Percentiles rank a stretch among this genome's conserved stretches.
phyloP scores from a whole-genome alignment of 306 rosid species.

The Hylodesmum podocarpum region DNA sequence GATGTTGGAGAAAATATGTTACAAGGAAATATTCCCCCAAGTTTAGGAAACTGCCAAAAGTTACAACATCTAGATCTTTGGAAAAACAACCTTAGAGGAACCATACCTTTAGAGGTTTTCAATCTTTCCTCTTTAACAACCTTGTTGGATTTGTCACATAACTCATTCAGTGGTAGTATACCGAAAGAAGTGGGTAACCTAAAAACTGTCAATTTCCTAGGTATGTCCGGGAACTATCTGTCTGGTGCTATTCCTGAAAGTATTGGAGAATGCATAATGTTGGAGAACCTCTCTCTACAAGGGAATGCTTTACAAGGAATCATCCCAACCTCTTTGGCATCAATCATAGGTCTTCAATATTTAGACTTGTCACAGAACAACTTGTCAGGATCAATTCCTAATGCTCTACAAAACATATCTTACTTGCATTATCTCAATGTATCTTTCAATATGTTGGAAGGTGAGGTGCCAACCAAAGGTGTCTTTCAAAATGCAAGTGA shows the following conservation, averaged over 20 bases:
- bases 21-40: slow-evolving; percentile 38
- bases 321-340: slow-evolving; percentile 34
- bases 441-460: slow-evolving; percentile 46
- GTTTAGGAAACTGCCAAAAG: slow-evolving; percentile 13
- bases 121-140: slow-evolving; percentile 11
- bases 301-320: slow-evolving; percentile 39
- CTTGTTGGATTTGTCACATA: slow-evolving; percentile 33
- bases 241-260: slow-evolving; percentile 39
- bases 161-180: slow-evolving; percentile 34
- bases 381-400: slow-evolving; percentile 43
- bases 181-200: slow-evolving; percentile 28
- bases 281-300: slow-evolving; percentile 34
- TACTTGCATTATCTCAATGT: slow-evolving; percentile 26
- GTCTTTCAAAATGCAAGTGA: slow-evolving; percentile 32
- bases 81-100: slow-evolving; percentile 28
- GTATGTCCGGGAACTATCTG: slow-evolving; percentile 35
- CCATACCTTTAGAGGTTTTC: slow-evolving; percentile 32
- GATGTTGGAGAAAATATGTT: slow-evolving; percentile 3
- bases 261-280: slow-evolving; percentile 29
- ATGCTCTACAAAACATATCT: slow-evolving; percentile 18
- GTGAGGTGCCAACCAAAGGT: slow-evolving; percentile 43
- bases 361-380: slow-evolving; percentile 42
- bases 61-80: slow-evolving; percentile 6
- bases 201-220: neutral
- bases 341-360: slow-evolving; percentile 17